Conservation (phyloP, 2,329 filamentous ascomycete species). For the Cercospora brassicicola region DNA sequence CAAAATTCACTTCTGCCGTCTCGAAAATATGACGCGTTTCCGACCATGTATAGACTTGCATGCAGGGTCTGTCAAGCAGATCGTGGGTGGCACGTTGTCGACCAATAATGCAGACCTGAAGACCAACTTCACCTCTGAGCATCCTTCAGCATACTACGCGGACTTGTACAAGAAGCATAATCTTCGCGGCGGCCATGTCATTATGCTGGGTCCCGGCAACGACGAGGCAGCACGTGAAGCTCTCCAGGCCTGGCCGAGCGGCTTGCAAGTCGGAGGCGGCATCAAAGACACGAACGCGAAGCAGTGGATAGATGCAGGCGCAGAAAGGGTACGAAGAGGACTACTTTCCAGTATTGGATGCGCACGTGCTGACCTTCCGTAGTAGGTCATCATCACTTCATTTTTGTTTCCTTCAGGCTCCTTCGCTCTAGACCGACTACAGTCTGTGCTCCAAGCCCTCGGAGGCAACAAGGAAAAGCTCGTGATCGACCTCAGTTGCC, state of each 20-base stretch:
- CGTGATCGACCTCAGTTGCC: constrained; percentile 92
- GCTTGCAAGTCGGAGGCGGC: constrained; percentile 89
- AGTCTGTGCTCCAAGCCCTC: constrained; percentile 71
- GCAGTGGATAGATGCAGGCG: constrained; percentile 83
- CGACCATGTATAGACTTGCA: constrained; percentile 96
- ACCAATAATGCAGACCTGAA: constrained; percentile 56
- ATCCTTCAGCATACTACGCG: constrained; percentile 79
- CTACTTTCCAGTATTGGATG: not conserved
- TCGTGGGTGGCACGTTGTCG: constrained; percentile 89
- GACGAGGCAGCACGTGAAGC: constrained; percentile 76
- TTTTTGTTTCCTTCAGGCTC: constrained; percentile 83
- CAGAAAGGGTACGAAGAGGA: constrained; percentile 70
- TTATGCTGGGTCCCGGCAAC: constrained; percentile 92
- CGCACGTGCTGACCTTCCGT: constrained; percentile 19
- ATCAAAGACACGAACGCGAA: constrained; percentile 82
- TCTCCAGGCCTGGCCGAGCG: constrained; percentile 72
- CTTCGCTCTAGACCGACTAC: constrained; percentile 75
- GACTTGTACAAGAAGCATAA: constrained; percentile 73
- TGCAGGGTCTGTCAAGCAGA: constrained; percentile 96
- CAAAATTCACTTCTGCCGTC: not conserved
- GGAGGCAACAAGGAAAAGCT: constrained; percentile 75
- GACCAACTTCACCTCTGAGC: constrained; percentile 88
- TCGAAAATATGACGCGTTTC: constrained; percentile 76
- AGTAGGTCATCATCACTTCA: constrained; percentile 93
- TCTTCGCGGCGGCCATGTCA: constrained; percentile 83